Evolutionary conservation across 2,329 filamentous ascomycete genomes (phyloP), one percentile per base, ranked within the genome.

Genomic region (Didymella segeticola): DNA sequence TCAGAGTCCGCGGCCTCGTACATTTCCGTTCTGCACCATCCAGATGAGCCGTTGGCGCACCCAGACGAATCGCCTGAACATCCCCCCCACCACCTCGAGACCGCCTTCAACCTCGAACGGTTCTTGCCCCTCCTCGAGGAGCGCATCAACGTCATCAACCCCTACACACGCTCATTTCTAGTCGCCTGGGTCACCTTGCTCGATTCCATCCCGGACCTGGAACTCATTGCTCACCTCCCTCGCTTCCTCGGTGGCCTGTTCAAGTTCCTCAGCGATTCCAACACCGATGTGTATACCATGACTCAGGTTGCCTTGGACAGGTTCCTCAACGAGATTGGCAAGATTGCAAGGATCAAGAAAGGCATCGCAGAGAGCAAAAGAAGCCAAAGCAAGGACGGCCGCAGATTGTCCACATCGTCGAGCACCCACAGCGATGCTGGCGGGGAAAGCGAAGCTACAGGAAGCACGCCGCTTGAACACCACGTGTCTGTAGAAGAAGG

Each of bases 51-150:
- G 7, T 75, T 79, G 9, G 80, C 80, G 58, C 79, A 82, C 39
- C 48, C 53, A 15, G 58, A 66, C 8, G 64, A 63, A 2, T 49
- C 54, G 8, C 57, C 66, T 8, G 64, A 62, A 5, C 53, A 62
- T 23, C 53, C 67, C 30, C 54, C 63, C 8, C 61, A 59, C 15
- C 71, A 77, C 22, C 78, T 89, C 0, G 90, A 90, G 0, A 96
- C 90, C 1, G 95, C 95, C 14, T 99, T 99, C 74, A 98, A 93
- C 5, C 84, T 99, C 17, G 85, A 88, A 17, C 86, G 86, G 20
- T 99, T 99, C 74, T 95, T 99, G 43, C 95, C 96, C 1, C 82
- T 99, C 12, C 83, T 99, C 17, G 91, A 96, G 74, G 93, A 99
- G 71, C 87, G 95, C 43, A 97, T 99, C 53, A 90, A 90, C 76